Percentiles rank a stretch among this genome's conserved stretches.
Evolutionary conservation across 140 eudicot species (phyloP).

Genomic region (Erigeron philadelphicus): DNA sequence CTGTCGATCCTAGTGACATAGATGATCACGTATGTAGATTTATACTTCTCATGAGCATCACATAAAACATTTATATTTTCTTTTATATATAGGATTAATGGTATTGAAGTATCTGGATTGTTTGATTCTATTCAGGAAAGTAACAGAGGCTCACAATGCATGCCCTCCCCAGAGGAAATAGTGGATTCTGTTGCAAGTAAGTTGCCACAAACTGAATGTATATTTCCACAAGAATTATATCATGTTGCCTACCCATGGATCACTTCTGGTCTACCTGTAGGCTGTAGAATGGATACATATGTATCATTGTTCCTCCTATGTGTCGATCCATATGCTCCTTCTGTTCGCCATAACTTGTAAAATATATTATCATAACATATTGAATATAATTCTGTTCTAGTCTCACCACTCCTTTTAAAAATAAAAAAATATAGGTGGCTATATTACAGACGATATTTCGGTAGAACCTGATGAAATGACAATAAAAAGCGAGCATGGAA

Average conservation of each 20-base stretch:
- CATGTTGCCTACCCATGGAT: too few species aligned
- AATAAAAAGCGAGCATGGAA: slow-evolving; percentile 56
- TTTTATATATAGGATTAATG: slow-evolving; percentile 8
- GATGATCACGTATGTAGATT: slow-evolving; percentile 44
- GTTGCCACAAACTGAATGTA: slow-evolving; percentile 4
- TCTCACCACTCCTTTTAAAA: background rate
- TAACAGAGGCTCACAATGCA: slow-evolving; percentile 25
- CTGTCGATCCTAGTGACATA: slow-evolving; percentile 33
- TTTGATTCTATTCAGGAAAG: slow-evolving; percentile 33
- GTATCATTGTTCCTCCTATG: background rate
- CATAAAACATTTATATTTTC: background rate
- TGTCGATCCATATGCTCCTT: slow-evolving; percentile 6
- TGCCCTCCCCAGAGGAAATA: slow-evolving; percentile 14
- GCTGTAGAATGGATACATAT: background rate
- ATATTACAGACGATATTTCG: slow-evolving; percentile 37
- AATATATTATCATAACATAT: background rate
- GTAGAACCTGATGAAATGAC: slow-evolving; percentile 61
- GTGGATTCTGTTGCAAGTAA: slow-evolving; percentile 29
- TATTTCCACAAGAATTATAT: slow-evolving; percentile 14
- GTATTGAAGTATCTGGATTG: slow-evolving; percentile 2
- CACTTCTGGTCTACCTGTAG: background rate
- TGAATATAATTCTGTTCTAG: background rate
- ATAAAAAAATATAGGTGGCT: slow-evolving; percentile 7
- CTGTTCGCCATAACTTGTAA: slow-evolving; percentile 2
- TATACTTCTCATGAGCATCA: slow-evolving; percentile 8